phyloP scores from a whole-genome alignment of 2,329 filamentous ascomycete genomes.

The Calonectria pseudoreteaudii region DNA sequence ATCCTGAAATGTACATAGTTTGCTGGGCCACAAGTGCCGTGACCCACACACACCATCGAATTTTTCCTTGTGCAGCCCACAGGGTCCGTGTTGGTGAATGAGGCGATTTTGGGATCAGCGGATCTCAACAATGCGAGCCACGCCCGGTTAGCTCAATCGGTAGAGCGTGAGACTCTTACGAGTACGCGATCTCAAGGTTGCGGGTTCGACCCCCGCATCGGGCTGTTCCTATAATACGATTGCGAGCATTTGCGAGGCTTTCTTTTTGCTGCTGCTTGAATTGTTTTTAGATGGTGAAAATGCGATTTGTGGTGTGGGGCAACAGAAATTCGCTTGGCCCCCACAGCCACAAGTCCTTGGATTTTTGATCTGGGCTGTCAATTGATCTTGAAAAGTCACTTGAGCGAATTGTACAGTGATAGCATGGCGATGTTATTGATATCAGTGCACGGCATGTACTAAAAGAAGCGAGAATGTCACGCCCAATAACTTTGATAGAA shows the following conservation, averaged over 20 bases:
- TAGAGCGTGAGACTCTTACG: conserved; percentile 77
- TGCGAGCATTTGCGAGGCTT: conserved; percentile 36
- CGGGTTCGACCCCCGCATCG: conserved; percentile 63
- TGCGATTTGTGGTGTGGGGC: background rate
- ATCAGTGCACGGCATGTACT: background rate
- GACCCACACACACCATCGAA: background rate
- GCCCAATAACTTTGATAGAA: background rate
- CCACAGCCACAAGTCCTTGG: background rate
- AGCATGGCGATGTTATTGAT: background rate
- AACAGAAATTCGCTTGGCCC: background rate
- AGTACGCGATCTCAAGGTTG: conserved; percentile 63
- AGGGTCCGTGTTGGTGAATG: conserved; percentile 1
- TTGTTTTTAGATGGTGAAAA: background rate
- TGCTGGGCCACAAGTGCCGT: background rate
- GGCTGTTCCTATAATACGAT: conserved; percentile 42
- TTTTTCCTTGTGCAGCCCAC: background rate
- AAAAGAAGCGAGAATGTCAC: background rate
- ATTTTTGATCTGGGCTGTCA: background rate
- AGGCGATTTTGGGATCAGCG: background rate
- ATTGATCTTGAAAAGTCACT: background rate
- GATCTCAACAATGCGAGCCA: conserved; percentile 18
- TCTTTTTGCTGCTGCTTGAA: conserved; percentile 24
- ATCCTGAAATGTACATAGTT: background rate
- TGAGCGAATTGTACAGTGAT: background rate
- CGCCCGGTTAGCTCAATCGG: conserved; percentile 47